Percentiles rank a stretch among this genome's conserved stretches.
phyloP scores from a whole-genome alignment of 2,329 filamentous ascomycete genomes.

The Cladosporium sp. region DNA sequence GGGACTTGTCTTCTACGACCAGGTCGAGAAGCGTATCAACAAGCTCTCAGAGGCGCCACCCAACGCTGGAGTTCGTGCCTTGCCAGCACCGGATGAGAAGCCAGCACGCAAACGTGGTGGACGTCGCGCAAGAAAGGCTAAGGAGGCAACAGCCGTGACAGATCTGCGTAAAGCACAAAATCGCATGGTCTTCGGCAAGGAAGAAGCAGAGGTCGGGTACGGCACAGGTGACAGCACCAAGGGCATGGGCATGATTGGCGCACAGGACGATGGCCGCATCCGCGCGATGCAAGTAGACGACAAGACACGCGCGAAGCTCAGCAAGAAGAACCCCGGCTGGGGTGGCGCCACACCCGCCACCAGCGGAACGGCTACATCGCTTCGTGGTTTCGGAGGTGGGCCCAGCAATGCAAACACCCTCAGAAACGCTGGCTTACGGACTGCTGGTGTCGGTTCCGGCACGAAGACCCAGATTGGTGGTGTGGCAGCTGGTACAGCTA shows the following conservation, averaged over 20 bases:
- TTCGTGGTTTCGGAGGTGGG: constrained; percentile 68
- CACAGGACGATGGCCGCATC: constrained; percentile 81
- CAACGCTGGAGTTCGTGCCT: constrained; percentile 79
- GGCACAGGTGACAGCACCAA: constrained; percentile 79
- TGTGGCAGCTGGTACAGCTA: constrained; percentile 54
- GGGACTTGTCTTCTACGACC: constrained; percentile 75
- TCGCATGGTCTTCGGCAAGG: constrained; percentile 89
- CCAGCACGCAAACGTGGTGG: constrained; percentile 89
- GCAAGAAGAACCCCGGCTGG: constrained; percentile 95
- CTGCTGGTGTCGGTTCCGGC: constrained; percentile 67
- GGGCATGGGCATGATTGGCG: constrained; percentile 93
- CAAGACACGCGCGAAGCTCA: constrained; percentile 86
- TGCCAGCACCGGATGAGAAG: constrained; percentile 93
- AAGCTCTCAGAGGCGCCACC: constrained; percentile 89
- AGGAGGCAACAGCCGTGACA: constrained; percentile 95
- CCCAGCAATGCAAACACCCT: constrained; percentile 64
- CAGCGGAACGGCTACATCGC: constrained; percentile 72
- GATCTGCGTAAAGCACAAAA: constrained; percentile 95
- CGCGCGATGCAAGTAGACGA: constrained; percentile 86
- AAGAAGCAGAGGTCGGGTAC: constrained; percentile 90
- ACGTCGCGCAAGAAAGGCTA: constrained; percentile 82
- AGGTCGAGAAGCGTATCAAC: constrained; percentile 80
- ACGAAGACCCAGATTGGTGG: constrained; percentile 42
- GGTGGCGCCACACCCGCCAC: constrained; percentile 56
- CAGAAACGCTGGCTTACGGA: constrained; percentile 72